phyloP scores from a whole-genome alignment of 108 stramenopile species.

The Poteriospumella lacustris region DNA sequence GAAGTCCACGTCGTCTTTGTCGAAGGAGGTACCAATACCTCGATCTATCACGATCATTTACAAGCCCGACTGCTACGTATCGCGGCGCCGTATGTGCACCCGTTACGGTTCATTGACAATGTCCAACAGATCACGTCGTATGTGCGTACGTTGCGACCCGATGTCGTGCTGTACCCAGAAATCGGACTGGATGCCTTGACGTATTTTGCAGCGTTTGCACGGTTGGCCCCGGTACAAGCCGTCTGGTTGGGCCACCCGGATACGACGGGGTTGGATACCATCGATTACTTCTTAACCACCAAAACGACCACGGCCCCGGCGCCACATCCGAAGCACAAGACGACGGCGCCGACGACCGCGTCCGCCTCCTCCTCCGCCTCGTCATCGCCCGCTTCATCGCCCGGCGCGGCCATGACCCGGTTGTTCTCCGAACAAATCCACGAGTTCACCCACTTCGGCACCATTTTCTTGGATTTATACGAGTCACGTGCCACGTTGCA shows the following conservation, averaged over 20 bases:
- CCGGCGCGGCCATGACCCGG: too few species aligned
- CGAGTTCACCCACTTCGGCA: constrained; percentile 3
- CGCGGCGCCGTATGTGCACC: not conserved
- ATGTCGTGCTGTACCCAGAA: constrained; percentile 47
- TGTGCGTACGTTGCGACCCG: constrained; percentile 26
- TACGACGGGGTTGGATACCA: constrained; percentile 34
- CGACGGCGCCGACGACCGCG: too few species aligned
- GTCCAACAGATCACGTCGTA: not conserved
- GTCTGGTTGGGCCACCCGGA: constrained; percentile 53
- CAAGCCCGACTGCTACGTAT: not conserved
- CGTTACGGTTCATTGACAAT: not conserved
- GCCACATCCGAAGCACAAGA: too few species aligned
- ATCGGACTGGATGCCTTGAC: constrained; percentile 44
- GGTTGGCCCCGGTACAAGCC: constrained; percentile 42
- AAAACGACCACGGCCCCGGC: too few species aligned
- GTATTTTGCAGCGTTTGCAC: constrained; percentile 40
- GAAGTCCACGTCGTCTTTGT: not conserved
- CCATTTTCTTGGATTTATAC: not conserved
- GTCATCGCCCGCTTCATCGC: too few species aligned
- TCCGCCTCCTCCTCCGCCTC: too few species aligned
- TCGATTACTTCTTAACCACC: constrained; percentile 48
- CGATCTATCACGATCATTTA: not conserved
- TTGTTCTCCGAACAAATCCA: too few species aligned
- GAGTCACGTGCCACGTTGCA: not conserved
- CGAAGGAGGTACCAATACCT: not conserved